Evolutionary conservation across 805 yeast species (phyloP), one percentile per base, ranked within the genome.

Genomic region (Kodamaea kaohsiungensis): DNA sequence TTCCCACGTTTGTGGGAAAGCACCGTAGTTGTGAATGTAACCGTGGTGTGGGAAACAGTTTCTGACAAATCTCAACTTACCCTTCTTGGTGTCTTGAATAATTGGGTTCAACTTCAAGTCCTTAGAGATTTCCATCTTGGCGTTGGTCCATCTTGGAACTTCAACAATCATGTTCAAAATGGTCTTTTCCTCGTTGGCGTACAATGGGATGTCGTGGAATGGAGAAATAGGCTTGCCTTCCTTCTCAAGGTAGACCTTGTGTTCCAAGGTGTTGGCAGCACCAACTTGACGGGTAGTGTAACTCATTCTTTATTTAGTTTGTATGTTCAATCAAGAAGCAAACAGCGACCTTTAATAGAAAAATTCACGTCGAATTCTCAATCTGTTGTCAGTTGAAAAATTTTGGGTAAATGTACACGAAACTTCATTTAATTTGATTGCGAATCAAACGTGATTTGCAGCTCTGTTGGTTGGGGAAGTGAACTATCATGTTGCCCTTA

Each of bases 21-120:
- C 98, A 73, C 98, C 99, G 73, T 93, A 93, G 81, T 95, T 95
- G 80, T 91, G 97, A 64, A 93, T 93, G 81, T 95, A 93, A 65
- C 99, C 99, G 73, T 95, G 96, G 81, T 89, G 96, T 52, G 99
- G 99, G 90, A 93, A 93, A 74, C 96, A 86, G 84, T 95, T 95
- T 80, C 96, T 87, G 56, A 95, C 98, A 65, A 87, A 95, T 79
- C 98, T 86, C 68, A 91, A 84, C 75, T 91, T 88, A 63, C 98
- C 98, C 82, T 95, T 93, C 82, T 95, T 95, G 69, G 96, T 89
- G 77, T 95, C 99, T 80, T 95, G 99, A 58, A 89, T 80, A 65
- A 95, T 95, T 66, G 99, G 99, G 81, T 95, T 95, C 70, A 91
- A 81, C 46, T 83, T 75, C 64, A 77, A 77, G 65, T 89, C 96